Conservation (phyloP, 352 stramenopile species). For the Blastocystis sp. region DNA sequence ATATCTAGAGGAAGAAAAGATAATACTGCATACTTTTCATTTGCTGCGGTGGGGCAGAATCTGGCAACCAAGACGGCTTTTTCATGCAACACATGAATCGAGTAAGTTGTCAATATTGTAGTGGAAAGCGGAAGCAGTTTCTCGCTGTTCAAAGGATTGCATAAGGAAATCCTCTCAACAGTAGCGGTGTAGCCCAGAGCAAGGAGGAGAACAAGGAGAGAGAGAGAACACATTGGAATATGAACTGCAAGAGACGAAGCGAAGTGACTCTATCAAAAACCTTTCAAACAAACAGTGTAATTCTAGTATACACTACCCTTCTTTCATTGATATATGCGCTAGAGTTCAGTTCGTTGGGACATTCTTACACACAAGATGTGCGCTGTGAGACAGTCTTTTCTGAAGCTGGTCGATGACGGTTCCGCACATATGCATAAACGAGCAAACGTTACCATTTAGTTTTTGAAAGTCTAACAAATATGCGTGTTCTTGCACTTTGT, state of each 20-base stretch:
- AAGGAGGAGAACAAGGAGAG: neutral
- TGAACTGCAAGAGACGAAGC: neutral
- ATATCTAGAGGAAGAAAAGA: neutral
- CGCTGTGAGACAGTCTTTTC: slow-evolving; percentile 35
- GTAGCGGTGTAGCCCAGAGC: neutral
- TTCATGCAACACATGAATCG: neutral
- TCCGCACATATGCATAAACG: slow-evolving; percentile 97
- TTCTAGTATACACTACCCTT: slow-evolving; percentile 1
- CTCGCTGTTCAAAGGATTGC: neutral
- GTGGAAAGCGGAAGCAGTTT: neutral
- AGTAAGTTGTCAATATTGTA: neutral
- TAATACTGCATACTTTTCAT: neutral
- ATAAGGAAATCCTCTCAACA: neutral
- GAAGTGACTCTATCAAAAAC: neutral
- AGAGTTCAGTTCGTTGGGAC: neutral
- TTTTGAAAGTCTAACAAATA: slow-evolving; percentile 97
- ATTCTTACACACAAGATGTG: slow-evolving; percentile 11
- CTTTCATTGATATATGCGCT: slow-evolving; percentile 48
- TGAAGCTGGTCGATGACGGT: slow-evolving; percentile 94
- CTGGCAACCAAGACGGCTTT: neutral
- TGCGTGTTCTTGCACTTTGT: slow-evolving; percentile 89
- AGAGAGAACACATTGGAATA: neutral
- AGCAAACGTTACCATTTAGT: slow-evolving; percentile 90
- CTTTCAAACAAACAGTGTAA: slow-evolving; percentile 9
- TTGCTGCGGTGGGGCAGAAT: neutral